Base-by-base conservation (phyloP, 495 filamentous ascomycete genomes). In the Penicillium nucicola region DNA sequence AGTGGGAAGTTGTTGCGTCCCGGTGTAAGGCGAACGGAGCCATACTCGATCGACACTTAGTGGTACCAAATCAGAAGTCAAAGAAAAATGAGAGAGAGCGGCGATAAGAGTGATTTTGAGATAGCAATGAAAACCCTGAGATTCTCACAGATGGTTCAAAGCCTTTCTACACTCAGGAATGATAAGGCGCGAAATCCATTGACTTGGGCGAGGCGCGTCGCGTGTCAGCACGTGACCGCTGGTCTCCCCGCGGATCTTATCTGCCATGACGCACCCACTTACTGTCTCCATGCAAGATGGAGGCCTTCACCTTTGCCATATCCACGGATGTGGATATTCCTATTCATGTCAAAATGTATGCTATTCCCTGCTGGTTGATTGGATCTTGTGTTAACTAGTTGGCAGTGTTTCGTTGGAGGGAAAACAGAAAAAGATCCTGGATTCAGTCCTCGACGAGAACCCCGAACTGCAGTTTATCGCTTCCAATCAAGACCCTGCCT, bases 291-390 rank as follows among this genome's bases (percentile, higher is more conserved):
- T 34, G 28, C 62, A 31, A 43, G 17, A 96, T 97, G 91, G 93
- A 98, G 62, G 84, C 91, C 37, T 97, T 95, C 68, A 92, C 90
- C 1, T 97, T 97, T 74, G 91, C 89, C 39, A 86, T 82, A 57
- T 96, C 93, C 38, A 84, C 87, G 35, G 77, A 82, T 62, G 77
- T 97, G 48, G 77, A 90, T 57, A 80, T 88, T 52, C 81, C 86
- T 13, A 80, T 97, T 45, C 84, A 83, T 69, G 82, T 97, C 50
- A 89, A 89, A 71, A 90, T 97, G 90, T 89, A 67, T 59, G 77
- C 69, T 44, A 15, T 11, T 45, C 4, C 15, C 23, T 19, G 30
- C 14, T 41, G 6, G 61, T 32, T 36, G 25, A 28, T 8, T 9
- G 25, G 7, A 55, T 60, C 36, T 15, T 14, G 19, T 32, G 30